Evolutionary conservation across 2,329 filamentous ascomycete genomes (phyloP).

Genomic region (Lasiodiplodia gonubiensis): DNA sequence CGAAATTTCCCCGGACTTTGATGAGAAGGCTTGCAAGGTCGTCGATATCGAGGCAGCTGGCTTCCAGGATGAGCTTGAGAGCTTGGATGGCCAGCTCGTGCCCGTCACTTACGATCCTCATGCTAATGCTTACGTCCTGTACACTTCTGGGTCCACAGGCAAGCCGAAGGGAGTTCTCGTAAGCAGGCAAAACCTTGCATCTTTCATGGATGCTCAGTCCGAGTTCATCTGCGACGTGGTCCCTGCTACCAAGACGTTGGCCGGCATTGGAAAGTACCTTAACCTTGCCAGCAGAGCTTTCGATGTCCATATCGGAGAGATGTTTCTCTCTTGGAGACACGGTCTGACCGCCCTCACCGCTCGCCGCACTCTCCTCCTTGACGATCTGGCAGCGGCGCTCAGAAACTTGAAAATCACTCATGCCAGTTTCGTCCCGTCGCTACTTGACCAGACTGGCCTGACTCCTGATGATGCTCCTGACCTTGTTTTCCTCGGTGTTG

Average conservation of each 20-base stretch:
- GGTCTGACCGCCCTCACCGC: constrained; percentile 22
- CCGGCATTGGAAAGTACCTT: constrained; percentile 40
- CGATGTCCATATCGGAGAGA: constrained; percentile 34
- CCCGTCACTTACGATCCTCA: constrained; percentile 13
- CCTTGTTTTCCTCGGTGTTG: constrained; percentile 40
- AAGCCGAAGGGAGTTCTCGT: constrained; percentile 89
- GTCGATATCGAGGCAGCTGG: background rate
- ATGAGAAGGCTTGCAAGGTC: constrained; percentile 32
- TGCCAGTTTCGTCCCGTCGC: constrained; percentile 37
- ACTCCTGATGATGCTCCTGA: constrained; percentile 35
- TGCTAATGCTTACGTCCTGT: constrained; percentile 64
- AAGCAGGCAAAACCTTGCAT: constrained; percentile 24
- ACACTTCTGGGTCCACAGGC: constrained; percentile 96
- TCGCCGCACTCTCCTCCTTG: constrained; percentile 19
- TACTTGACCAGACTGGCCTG: constrained; percentile 24
- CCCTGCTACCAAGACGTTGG: constrained; percentile 29
- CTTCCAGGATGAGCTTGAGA: constrained; percentile 22
- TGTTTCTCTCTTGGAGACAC: constrained; percentile 28
- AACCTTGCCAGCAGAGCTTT: constrained; percentile 44
- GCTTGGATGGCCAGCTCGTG: background rate
- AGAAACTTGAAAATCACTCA: constrained; percentile 40
- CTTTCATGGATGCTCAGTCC: constrained; percentile 40
- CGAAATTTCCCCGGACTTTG: constrained; percentile 32
- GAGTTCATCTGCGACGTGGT: constrained; percentile 37
- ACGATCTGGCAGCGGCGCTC: constrained; percentile 21